phyloP scores from a whole-genome alignment of 257 asterid genomes.

The Solanum lignicaule region DNA sequence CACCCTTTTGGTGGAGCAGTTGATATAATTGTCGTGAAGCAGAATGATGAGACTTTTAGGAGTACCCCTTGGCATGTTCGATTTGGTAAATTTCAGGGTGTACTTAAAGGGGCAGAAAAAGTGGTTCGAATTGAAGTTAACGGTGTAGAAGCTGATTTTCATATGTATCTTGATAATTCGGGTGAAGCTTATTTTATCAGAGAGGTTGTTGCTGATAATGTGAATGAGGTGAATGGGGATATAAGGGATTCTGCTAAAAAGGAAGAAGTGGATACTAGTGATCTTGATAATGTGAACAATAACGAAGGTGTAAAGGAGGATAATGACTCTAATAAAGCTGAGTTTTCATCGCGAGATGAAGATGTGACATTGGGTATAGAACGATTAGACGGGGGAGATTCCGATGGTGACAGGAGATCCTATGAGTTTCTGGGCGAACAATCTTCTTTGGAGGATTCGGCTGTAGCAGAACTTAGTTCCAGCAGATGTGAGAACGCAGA shows the following conservation, averaged over 20 bases:
- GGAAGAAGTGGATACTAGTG: neutral
- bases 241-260: constrained; percentile 22
- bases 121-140: constrained; percentile 74
- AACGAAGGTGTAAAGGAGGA: constrained; percentile 6
- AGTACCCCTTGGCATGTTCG: constrained; percentile 93
- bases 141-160: constrained; percentile 61
- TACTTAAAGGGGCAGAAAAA: constrained; percentile 81
- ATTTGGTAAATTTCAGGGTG: constrained; percentile 90
- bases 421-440: constrained; percentile 70
- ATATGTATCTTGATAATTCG: constrained; percentile 75
- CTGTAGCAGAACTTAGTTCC: constrained; percentile 57
- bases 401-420: constrained; percentile 30
- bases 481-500: constrained; percentile 45
- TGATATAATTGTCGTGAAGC: constrained; percentile 74
- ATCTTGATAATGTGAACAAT: constrained; percentile 9
- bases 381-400: constrained; percentile 51
- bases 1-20: constrained; percentile 98
- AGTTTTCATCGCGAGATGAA: constrained; percentile 45
- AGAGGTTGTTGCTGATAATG: constrained; percentile 46
- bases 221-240: constrained; percentile 11
- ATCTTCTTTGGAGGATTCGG: constrained; percentile 51
- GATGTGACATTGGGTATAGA: constrained; percentile 49
- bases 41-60: constrained; percentile 66
- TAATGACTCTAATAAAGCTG: constrained; percentile 21
- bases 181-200: constrained; percentile 85